Conservation (phyloP, 1,139 yeast genomes). For the Candida buenavistaensis region DNA sequence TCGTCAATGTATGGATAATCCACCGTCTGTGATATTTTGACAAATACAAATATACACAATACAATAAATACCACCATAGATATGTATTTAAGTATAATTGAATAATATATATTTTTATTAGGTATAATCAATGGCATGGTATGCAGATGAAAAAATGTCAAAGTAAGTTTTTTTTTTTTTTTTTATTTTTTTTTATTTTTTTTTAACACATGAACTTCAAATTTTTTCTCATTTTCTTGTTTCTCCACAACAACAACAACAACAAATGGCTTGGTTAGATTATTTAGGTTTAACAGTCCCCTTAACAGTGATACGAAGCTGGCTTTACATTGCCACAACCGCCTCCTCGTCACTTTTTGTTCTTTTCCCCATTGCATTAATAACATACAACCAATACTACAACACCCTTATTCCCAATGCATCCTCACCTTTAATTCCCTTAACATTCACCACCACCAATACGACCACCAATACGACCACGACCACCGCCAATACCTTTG, state of each 20-base stretch:
- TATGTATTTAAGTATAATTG: slow-evolving; percentile 5
- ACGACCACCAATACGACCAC: no score
- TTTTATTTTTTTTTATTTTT: no score
- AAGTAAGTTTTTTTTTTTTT: no score
- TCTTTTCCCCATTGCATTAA: slow-evolving; percentile 25
- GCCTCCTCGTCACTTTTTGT: slow-evolving; percentile 18
- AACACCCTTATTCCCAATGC: slow-evolving; percentile 22
- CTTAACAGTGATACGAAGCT: slow-evolving; percentile 14
- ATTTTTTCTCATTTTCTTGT: no score
- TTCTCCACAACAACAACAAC: background rate
- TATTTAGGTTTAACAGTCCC: slow-evolving; percentile 14
- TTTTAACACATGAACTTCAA: no score
- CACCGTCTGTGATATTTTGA: slow-evolving; percentile 25
- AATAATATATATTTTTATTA: slow-evolving; percentile 3
- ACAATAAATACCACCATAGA: slow-evolving; percentile 15
- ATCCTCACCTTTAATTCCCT: slow-evolving; percentile 12
- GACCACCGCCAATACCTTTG: no score
- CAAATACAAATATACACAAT: slow-evolving; percentile 18
- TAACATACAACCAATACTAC: slow-evolving; percentile 29
- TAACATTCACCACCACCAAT: slow-evolving; percentile 10
- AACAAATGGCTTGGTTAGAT: slow-evolving; percentile 7
- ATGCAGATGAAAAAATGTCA: background rate
- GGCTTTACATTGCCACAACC: slow-evolving; percentile 22
- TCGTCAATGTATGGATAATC: slow-evolving; percentile 65
- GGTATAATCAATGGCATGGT: slow-evolving; percentile 16